phyloP scores from a whole-genome alignment of 2,329 filamentous ascomycete species.

The Colletotrichum salicis region DNA sequence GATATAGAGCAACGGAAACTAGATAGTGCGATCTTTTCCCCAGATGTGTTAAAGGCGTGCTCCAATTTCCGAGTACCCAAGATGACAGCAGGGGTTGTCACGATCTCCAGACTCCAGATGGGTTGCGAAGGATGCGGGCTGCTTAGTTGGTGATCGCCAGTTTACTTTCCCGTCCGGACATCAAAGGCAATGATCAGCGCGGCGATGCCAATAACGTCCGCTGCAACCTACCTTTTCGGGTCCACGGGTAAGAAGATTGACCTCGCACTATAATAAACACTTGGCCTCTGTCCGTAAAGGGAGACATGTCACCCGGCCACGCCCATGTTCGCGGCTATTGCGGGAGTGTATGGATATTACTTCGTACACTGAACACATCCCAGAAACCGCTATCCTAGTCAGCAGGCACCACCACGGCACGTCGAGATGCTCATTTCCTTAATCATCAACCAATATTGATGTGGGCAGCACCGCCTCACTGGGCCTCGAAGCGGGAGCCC shows the following conservation, averaged over 20 bases:
- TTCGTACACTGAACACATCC: neutral
- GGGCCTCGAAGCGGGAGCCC: conserved; percentile 9
- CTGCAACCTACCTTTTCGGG: neutral
- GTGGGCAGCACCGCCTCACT: conserved; percentile 26
- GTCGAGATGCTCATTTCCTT: neutral
- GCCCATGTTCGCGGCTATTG: neutral
- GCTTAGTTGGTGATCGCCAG: neutral
- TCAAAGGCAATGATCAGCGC: conserved; percentile 7
- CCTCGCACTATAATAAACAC: conserved; percentile 1
- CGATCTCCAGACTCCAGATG: neutral
- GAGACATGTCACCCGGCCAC: neutral
- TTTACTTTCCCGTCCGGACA: neutral
- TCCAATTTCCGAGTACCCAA: neutral
- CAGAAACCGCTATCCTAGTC: neutral
- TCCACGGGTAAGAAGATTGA: neutral
- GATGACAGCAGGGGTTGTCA: conserved; percentile 1
- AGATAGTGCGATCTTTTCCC: too few species aligned
- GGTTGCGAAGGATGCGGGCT: neutral
- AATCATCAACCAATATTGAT: conserved; percentile 9
- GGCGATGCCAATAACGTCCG: conserved; percentile 1
- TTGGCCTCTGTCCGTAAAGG: neutral
- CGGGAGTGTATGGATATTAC: neutral
- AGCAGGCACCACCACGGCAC: neutral
- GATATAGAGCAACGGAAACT: too few species aligned
- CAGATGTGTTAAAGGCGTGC: neutral